A percentile compares a stretch with the other conserved stretches of the same genome.
Evolutionary conservation across 2,329 filamentous ascomycete genomes (phyloP).

Genomic region (Calonectria ilicicola): DNA sequence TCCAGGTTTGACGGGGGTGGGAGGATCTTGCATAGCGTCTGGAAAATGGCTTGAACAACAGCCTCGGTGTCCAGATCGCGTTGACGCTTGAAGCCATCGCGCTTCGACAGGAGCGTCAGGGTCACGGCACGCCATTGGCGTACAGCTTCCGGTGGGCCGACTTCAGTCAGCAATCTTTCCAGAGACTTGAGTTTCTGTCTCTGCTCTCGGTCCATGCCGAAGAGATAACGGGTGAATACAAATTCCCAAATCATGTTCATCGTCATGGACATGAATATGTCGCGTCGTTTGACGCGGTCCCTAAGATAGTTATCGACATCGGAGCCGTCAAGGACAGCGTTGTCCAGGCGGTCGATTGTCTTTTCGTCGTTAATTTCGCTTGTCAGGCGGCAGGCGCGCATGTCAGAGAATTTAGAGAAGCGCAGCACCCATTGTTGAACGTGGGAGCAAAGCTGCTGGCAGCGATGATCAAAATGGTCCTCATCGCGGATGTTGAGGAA

Average conservation of each 20-base stretch:
- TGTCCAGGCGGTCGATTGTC: conserved; percentile 93
- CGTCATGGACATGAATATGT: conserved; percentile 98
- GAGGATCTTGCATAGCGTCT: conserved; percentile 84
- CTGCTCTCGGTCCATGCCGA: conserved; percentile 98
- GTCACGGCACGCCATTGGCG: conserved; percentile 98
- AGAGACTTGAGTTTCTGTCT: conserved; percentile 96
- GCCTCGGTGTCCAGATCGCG: conserved; percentile 92
- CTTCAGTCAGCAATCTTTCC: conserved; percentile 90
- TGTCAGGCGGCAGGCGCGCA: conserved; percentile 85
- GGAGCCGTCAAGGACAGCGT: conserved; percentile 91
- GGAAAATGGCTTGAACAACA: conserved; percentile 87
- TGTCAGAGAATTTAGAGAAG: conserved; percentile 98
- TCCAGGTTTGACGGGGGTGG: conserved; percentile 87
- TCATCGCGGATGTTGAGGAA: conserved; percentile 88
- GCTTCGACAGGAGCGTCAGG: conserved; percentile 85
- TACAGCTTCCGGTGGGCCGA: conserved; percentile 89
- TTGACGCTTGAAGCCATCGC: conserved; percentile 83
- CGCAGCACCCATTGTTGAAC: conserved; percentile 98
- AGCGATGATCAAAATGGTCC: conserved; percentile 94
- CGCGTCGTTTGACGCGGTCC: conserved; percentile 88
- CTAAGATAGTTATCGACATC: conserved; percentile 90
- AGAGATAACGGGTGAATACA: conserved; percentile 96
- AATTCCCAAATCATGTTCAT: conserved; percentile 99
- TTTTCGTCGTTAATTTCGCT: conserved; percentile 91
- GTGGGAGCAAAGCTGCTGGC: conserved; percentile 94